Evolutionary conservation across 78 protist species (phyloP).

Genomic region (Salpingoeca rosetta): DNA sequence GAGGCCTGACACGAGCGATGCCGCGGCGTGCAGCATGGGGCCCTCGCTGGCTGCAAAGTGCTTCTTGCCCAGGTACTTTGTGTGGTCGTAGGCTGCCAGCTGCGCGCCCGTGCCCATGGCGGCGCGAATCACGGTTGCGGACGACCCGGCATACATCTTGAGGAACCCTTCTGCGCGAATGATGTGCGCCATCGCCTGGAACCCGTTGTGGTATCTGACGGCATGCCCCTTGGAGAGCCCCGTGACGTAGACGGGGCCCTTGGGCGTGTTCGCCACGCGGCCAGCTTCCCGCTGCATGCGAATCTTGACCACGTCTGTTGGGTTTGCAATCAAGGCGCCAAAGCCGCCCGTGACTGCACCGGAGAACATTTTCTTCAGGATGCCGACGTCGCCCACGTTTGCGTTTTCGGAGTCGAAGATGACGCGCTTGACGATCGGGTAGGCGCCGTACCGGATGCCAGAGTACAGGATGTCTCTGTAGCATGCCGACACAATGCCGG

Average conservation of each 20-base stretch:
- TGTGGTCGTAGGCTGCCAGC: conserved; percentile 31
- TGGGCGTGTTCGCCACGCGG: not conserved
- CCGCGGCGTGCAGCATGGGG: not conserved
- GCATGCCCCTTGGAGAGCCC: not conserved
- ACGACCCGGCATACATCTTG: conserved; percentile 16
- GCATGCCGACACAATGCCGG: not conserved
- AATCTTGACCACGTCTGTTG: conserved; percentile 32
- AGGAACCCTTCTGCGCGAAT: conserved; percentile 15
- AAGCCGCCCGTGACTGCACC: conserved; percentile 22
- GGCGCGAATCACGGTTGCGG: conserved; percentile 19
- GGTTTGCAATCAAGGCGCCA: conserved; percentile 36
- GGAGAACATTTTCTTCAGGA: not conserved
- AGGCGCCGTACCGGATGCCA: not conserved
- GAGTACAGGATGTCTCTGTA: not conserved
- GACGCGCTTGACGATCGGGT: not conserved
- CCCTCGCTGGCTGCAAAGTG: not conserved
- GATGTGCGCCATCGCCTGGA: conserved; percentile 1
- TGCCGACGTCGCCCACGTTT: not conserved
- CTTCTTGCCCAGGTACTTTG: conserved; percentile 4
- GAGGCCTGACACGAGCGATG: conserved; percentile 11
- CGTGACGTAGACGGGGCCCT: not conserved
- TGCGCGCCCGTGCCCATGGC: conserved; percentile 24
- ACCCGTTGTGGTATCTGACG: not conserved
- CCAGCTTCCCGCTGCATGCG: conserved; percentile 10
- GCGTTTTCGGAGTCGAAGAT: not conserved